These are phyloP conservation scores for Vachellia pachyceras DNA, from an alignment of 306 rosid species.

Conservation along the genomic window DNA sequence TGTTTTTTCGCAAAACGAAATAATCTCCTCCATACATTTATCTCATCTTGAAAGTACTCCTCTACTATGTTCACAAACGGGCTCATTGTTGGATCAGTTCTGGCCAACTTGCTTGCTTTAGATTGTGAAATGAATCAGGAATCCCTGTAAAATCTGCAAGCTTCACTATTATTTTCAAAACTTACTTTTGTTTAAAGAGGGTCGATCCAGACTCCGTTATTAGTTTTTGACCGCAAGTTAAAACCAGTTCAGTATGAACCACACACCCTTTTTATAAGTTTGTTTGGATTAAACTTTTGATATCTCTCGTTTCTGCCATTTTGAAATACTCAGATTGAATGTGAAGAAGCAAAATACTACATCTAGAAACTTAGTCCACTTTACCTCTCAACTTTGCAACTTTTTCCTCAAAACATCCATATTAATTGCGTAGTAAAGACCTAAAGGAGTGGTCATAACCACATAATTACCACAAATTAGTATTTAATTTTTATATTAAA, in stretches of 20 bases:
- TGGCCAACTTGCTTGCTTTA: neutral
- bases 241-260: neutral
- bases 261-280: neutral
- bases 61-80: too few species aligned
- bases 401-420: too few species aligned
- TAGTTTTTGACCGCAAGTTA: neutral
- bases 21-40: too few species aligned
- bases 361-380: too few species aligned
- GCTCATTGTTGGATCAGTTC: neutral
- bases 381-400: too few species aligned
- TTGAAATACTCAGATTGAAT: neutral
- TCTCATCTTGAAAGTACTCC: too few species aligned
- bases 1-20: too few species aligned
- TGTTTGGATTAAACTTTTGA: neutral
- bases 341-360: too few species aligned
- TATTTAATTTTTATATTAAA: too few species aligned
- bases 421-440: too few species aligned
- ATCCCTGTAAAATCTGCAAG: neutral
- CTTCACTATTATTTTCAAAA: neutral
- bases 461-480: too few species aligned
- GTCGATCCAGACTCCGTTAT: neutral
- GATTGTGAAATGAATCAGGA: neutral
- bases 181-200: neutral
- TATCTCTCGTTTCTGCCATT: neutral
- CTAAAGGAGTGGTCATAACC: too few species aligned